A percentile compares a stretch with the other conserved stretches of the same genome.
Evolutionary conservation across 1,284 basidiomycete species (phyloP).

Genomic region (Malassezia globosa): DNA sequence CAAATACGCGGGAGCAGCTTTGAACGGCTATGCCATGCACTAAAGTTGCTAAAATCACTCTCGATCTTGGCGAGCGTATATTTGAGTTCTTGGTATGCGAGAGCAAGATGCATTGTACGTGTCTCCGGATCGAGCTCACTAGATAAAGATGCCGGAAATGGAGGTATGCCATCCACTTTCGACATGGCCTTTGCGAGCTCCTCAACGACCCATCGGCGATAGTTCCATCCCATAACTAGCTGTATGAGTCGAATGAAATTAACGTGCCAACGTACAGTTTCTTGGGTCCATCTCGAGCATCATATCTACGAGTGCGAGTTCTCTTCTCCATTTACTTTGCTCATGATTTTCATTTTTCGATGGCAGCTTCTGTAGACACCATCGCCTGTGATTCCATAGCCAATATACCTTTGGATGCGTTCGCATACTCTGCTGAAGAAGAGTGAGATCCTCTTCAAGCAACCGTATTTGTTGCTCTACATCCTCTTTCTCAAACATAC

Average conservation of each 20-base stretch:
- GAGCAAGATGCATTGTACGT: conserved; percentile 8
- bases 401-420: conserved; percentile 46
- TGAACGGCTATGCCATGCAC: conserved; percentile 94
- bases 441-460: conserved; percentile 31
- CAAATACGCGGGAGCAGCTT: conserved; percentile 66
- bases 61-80: conserved; percentile 77
- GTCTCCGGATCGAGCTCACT: neutral
- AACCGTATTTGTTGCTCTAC: conserved; percentile 1
- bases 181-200: conserved; percentile 20
- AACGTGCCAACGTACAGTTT: conserved; percentile 28
- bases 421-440: conserved; percentile 37
- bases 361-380: conserved; percentile 32
- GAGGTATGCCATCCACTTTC: neutral
- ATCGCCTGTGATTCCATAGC: conserved; percentile 46
- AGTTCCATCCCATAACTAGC: conserved; percentile 40
- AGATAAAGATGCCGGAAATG: conserved; percentile 13
- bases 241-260: too few species aligned
- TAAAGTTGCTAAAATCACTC: conserved; percentile 90
- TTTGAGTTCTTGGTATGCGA: conserved; percentile 27
- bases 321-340: conserved; percentile 28
- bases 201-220: conserved; percentile 32
- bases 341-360: neutral
- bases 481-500: conserved; percentile 19
- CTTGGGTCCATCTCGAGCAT: conserved; percentile 43
- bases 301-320: conserved; percentile 36